Evolutionary conservation across 345 rosid species (phyloP).

Genomic region (Odontarrhena argentea): DNA sequence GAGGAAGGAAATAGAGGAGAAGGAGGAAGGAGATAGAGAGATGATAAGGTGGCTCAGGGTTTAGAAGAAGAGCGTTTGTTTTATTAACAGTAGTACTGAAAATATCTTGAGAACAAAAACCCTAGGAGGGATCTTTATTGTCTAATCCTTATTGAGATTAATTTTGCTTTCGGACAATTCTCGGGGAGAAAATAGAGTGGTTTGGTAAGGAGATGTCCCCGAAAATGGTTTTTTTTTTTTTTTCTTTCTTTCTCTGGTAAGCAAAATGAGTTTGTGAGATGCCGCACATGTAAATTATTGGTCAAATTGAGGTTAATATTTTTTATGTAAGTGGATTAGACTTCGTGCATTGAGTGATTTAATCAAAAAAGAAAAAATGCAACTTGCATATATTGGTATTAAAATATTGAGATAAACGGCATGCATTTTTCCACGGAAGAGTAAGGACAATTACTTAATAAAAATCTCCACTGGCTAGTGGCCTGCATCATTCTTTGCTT

Average conservation of each 20-base stretch:
- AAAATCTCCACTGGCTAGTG: background rate
- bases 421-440: slow-evolving; percentile 17
- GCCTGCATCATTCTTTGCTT: slow-evolving; percentile 21
- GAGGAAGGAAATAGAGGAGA: too few relatives aligned
- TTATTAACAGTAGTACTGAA: slow-evolving; percentile 22
- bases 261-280: background rate
- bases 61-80: slow-evolving; percentile 41
- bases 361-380: background rate
- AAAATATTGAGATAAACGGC: slow-evolving; percentile 8
- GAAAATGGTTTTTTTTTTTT: background rate
- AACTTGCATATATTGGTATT: slow-evolving; percentile 18
- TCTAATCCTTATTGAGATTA: background rate
- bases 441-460: background rate
- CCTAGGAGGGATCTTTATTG: slow-evolving; percentile 29
- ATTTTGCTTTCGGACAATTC: slow-evolving; percentile 6
- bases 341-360: background rate
- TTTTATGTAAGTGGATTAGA: background rate
- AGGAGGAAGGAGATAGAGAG: slow-evolving; percentile 39
- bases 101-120: slow-evolving; percentile 16
- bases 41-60: slow-evolving; percentile 43
- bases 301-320: background rate
- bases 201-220: background rate
- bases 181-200: background rate
- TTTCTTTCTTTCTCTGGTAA: background rate
- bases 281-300: too few relatives aligned